phyloP scores from a whole-genome alignment of 257 asterid genomes.

The Verbena officinalis region DNA sequence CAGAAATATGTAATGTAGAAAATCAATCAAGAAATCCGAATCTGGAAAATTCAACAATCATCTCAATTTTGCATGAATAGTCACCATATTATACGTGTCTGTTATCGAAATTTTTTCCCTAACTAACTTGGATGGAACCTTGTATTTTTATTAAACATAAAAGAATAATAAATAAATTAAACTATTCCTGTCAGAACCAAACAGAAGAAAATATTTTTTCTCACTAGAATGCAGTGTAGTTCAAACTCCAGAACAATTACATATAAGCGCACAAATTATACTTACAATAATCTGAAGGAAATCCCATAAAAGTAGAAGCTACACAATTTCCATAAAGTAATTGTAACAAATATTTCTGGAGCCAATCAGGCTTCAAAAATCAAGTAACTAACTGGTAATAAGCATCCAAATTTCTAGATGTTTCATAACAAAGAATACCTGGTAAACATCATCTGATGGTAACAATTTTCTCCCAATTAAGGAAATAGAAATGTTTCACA shows the following conservation, averaged over 20 bases:
- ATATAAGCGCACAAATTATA: not conserved
- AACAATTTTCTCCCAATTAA: not conserved
- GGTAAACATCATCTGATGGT: not conserved
- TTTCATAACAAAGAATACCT: not conserved
- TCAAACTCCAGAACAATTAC: not conserved
- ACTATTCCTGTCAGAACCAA: no score
- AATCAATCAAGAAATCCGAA: not conserved
- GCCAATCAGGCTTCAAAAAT: not conserved
- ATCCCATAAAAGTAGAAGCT: not conserved
- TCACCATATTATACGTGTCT: conserved; percentile 1
- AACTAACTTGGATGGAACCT: no score
- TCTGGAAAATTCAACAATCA: not conserved
- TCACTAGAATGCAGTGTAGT: not conserved
- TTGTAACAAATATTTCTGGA: not conserved
- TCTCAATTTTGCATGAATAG: not conserved
- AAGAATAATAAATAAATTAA: no score
- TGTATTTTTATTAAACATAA: no score
- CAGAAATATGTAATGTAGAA: not conserved
- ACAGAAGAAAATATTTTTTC: not conserved
- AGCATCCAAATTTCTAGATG: not conserved
- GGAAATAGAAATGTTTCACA: conserved; percentile 1
- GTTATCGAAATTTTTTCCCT: not conserved
- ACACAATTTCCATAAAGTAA: not conserved
- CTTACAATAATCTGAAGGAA: not conserved
- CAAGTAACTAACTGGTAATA: not conserved